A percentile compares a stretch with the other conserved stretches of the same genome.
Evolutionary conservation across 345 rosid species (phyloP).

Genomic region (Eucalyptus marginata): DNA sequence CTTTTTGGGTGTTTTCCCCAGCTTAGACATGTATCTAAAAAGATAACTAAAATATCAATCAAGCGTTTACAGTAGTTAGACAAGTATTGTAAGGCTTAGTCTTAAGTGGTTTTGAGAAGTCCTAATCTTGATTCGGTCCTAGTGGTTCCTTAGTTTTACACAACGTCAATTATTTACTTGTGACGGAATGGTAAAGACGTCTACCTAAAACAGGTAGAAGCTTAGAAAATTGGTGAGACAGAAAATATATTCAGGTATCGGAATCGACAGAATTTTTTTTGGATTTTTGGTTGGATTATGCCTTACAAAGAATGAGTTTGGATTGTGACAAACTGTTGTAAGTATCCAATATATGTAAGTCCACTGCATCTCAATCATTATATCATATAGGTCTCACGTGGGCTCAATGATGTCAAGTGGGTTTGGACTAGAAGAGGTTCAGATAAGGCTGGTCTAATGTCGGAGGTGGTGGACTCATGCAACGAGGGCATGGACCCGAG

Average conservation of each 20-base stretch:
- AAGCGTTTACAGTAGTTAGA: not conserved
- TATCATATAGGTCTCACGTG: not conserved
- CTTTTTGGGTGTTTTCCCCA: not conserved
- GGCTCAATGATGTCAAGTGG: not conserved
- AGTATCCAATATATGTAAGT: not conserved
- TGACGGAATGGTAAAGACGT: not conserved
- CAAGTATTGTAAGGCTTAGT: not conserved
- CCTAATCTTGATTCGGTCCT: not conserved
- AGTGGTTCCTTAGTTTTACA: not conserved
- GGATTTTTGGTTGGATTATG: not conserved
- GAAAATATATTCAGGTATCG: not conserved
- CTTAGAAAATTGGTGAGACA: not conserved
- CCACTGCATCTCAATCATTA: too few species aligned
- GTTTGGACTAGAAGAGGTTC: not conserved
- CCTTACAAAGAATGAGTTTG: not conserved
- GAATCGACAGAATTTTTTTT: rapidly evolving
- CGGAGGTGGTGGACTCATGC: not conserved
- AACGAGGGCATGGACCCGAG: not conserved
- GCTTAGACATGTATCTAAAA: not conserved
- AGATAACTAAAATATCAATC: not conserved
- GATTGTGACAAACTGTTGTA: not conserved
- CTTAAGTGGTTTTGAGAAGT: not conserved
- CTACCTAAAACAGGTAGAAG: not conserved
- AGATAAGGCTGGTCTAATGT: not conserved
- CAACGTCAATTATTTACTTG: not conserved